A percentile compares a stretch with the other conserved stretches of the same genome.
Conservation (phyloP, 2,329 filamentous ascomycete species). For the Plectosphaerella sp. region DNA sequence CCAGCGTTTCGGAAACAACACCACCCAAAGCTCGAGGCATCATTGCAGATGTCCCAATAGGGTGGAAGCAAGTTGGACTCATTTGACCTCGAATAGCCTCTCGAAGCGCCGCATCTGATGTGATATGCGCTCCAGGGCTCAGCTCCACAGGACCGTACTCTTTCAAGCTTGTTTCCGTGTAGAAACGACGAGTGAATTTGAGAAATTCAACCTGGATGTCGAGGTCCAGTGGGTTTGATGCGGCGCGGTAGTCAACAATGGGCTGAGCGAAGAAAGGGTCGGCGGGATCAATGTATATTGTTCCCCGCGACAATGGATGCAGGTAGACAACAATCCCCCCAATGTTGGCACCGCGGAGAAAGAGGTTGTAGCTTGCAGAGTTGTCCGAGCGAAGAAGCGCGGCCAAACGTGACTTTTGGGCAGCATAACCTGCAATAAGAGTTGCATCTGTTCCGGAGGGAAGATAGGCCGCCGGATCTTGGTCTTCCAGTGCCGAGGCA, state of each 20-base stretch:
- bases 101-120: constrained; percentile 7
- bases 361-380: constrained; percentile 26
- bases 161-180: constrained; percentile 29
- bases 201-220: constrained; percentile 18
- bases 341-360: constrained; percentile 4
- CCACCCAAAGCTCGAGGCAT: constrained; percentile 12
- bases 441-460: constrained; percentile 23
- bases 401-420: constrained; percentile 30
- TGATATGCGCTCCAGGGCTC: constrained; percentile 10
- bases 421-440: constrained; percentile 28
- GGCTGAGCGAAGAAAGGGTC: constrained; percentile 22
- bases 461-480: constrained; percentile 18
- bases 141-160: constrained; percentile 24
- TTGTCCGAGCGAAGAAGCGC: constrained; percentile 24
- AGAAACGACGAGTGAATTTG: constrained; percentile 22
- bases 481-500: constrained; percentile 12
- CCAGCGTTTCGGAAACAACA: constrained; percentile 12
- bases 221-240: constrained; percentile 21
- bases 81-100: constrained; percentile 6
- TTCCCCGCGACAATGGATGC: constrained; percentile 19
- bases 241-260: constrained; percentile 18
- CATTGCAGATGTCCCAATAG: constrained; percentile 8
- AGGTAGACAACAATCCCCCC: constrained; percentile 10
- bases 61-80: constrained; percentile 12
- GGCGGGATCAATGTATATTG: constrained; percentile 24